Evolutionary conservation across 2,329 filamentous ascomycete species (phyloP).

Genomic region (Talaromyces funiculosus): DNA sequence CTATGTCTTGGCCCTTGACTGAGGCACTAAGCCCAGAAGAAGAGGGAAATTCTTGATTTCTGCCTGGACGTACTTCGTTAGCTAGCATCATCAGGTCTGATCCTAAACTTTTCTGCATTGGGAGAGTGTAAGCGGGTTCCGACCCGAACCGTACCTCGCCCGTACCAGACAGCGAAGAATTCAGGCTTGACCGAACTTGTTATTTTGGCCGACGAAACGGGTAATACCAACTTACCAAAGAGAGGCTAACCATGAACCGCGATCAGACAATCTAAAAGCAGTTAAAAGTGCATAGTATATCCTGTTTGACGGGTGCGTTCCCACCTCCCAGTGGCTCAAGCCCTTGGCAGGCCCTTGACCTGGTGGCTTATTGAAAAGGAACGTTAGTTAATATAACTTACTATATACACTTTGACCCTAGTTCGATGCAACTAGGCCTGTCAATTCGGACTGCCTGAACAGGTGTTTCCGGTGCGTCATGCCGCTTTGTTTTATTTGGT

Average conservation of each 20-base stretch:
- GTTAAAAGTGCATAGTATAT: background rate
- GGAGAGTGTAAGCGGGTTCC: constrained; percentile 4
- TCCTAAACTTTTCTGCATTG: constrained; percentile 2
- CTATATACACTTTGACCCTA: background rate
- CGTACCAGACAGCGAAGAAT: background rate
- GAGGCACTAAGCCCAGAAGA: background rate
- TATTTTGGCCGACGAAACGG: too few species aligned
- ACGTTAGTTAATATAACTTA: background rate
- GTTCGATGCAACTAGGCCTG: background rate
- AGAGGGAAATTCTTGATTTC: background rate
- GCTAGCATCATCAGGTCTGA: background rate
- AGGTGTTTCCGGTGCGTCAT: background rate
- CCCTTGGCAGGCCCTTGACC: background rate
- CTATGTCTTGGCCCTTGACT: background rate
- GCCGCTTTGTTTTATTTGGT: background rate
- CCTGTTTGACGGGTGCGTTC: background rate
- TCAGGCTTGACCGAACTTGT: background rate
- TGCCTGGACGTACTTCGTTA: background rate
- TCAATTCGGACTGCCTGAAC: background rate
- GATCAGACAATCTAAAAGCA: background rate
- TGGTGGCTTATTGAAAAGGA: background rate
- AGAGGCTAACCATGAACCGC: background rate
- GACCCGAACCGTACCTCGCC: background rate
- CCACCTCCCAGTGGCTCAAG: background rate
- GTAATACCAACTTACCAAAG: too few species aligned